These are phyloP conservation scores for Epichloe gansuensis DNA, from an alignment of 2,329 filamentous ascomycete species.

Conservation along the genomic window DNA sequence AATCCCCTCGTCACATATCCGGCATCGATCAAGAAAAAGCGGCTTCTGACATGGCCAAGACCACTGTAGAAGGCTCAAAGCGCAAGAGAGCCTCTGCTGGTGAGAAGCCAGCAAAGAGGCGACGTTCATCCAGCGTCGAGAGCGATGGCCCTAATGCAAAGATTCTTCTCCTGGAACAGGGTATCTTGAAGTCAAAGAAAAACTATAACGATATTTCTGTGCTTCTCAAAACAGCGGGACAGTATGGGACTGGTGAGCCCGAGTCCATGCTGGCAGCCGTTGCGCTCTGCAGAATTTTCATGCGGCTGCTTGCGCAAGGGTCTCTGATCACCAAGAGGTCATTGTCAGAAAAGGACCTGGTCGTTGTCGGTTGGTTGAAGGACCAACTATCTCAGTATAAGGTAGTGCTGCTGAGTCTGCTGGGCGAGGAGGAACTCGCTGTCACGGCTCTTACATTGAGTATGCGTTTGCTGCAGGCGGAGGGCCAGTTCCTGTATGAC, in stretches of 20 bases:
- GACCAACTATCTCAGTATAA: slow-evolving; percentile 63
- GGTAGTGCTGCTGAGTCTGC: slow-evolving; percentile 43
- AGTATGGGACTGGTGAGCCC: slow-evolving; percentile 30
- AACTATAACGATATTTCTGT: slow-evolving; percentile 83
- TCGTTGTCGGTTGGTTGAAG: slow-evolving; percentile 68
- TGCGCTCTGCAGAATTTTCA: slow-evolving; percentile 75
- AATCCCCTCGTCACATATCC: background rate
- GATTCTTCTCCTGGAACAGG: slow-evolving; percentile 64
- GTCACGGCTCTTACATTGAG: slow-evolving; percentile 61
- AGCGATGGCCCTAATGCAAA: slow-evolving; percentile 44
- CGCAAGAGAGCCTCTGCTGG: slow-evolving; percentile 35
- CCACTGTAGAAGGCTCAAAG: slow-evolving; percentile 23
- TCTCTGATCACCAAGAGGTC: slow-evolving; percentile 52
- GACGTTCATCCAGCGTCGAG: slow-evolving; percentile 33
- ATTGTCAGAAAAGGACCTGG: slow-evolving; percentile 57
- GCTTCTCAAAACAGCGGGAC: slow-evolving; percentile 47
- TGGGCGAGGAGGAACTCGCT: slow-evolving; percentile 51
- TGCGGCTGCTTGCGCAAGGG: slow-evolving; percentile 64
- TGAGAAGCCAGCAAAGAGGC: slow-evolving; percentile 36
- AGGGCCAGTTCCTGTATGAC: slow-evolving; percentile 49
- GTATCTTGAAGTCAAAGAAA: slow-evolving; percentile 73
- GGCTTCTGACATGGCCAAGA: slow-evolving; percentile 16
- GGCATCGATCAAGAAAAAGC: background rate
- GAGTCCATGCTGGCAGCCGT: slow-evolving; percentile 59
- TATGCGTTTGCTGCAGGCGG: slow-evolving; percentile 76